phyloP scores from a whole-genome alignment of 495 filamentous ascomycete species.

The Acidiella bohemica region DNA sequence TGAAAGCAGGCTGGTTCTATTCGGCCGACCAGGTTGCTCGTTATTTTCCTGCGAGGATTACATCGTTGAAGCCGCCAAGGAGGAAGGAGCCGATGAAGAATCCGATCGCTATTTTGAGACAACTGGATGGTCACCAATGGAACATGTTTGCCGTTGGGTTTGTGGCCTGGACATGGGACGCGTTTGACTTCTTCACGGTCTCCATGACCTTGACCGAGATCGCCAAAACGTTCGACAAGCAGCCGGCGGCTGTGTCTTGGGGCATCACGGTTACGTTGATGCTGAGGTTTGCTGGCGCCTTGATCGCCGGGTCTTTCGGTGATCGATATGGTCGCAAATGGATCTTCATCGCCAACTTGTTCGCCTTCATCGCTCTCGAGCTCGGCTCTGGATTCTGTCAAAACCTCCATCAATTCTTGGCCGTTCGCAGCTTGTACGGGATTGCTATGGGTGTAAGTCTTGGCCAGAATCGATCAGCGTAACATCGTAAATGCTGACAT shows the following conservation, averaged over 20 bases:
- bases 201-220: conserved; percentile 30
- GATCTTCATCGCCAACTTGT: conserved; percentile 20
- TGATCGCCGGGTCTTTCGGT: conserved; percentile 20
- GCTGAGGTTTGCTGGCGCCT: conserved; percentile 24
- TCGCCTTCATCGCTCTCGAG: conserved; percentile 21
- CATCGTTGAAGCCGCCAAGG: conserved; percentile 26
- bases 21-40: conserved; percentile 27
- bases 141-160: conserved; percentile 29
- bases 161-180: conserved; percentile 31
- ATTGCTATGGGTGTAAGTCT: conserved; percentile 22
- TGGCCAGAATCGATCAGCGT: not conserved
- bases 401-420: conserved; percentile 19
- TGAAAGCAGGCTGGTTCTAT: conserved; percentile 33
- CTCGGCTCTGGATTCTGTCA: conserved; percentile 21
- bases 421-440: conserved; percentile 21
- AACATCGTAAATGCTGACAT: not conserved
- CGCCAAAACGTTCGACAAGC: conserved; percentile 24
- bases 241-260: conserved; percentile 30
- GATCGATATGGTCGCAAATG: conserved; percentile 62
- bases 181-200: conserved; percentile 34
- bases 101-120: conserved; percentile 23
- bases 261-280: conserved; percentile 24
- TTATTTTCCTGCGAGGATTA: conserved; percentile 28
- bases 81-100: conserved; percentile 22
- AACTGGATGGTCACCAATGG: conserved; percentile 32